A percentile compares a stretch with the other conserved stretches of the same genome.
These are phyloP conservation scores for Picochlorum sp. DNA, from an alignment of 139 green algal genomes.

Conservation along the genomic window DNA sequence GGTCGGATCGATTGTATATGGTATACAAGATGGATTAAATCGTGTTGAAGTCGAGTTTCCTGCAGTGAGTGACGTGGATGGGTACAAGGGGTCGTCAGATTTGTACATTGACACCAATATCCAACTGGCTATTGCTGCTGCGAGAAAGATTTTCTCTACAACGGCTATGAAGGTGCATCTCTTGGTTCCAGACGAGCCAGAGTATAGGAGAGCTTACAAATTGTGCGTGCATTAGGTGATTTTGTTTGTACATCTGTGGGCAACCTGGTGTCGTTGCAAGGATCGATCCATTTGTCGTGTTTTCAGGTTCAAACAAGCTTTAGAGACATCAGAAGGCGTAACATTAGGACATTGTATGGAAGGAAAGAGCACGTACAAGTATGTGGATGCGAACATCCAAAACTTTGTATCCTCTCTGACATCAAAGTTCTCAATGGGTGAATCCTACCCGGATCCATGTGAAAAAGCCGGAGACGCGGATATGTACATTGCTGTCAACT, in stretches of 20 bases:
- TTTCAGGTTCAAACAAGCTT: constrained; percentile 51
- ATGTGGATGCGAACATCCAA: not conserved
- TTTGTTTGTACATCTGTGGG: not conserved
- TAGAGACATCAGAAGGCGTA: constrained; percentile 48
- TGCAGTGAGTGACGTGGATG: constrained; percentile 51
- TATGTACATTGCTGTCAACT: constrained; percentile 82
- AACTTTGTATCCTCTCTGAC: constrained; percentile 26
- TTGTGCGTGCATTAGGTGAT: constrained; percentile 31
- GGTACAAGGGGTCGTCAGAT: constrained; percentile 78
- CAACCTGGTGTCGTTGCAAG: not conserved
- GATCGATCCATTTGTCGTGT: not conserved
- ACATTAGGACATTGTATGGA: constrained; percentile 69
- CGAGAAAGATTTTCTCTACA: constrained; percentile 34
- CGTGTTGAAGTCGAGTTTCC: constrained; percentile 88
- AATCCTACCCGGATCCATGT: constrained; percentile 1
- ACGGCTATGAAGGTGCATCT: constrained; percentile 61
- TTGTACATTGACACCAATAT: constrained; percentile 85
- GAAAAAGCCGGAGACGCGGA: constrained; percentile 54
- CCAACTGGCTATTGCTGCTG: constrained; percentile 69
- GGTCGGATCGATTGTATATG: constrained; percentile 37
- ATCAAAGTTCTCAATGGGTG: not conserved
- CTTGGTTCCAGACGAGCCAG: constrained; percentile 69
- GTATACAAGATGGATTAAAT: constrained; percentile 52
- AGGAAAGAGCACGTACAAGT: constrained; percentile 24
- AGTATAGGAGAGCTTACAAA: constrained; percentile 65